A percentile compares a stretch with the other conserved stretches of the same genome.
Evolutionary conservation across 345 rosid species (phyloP).

Genomic region (Euphorbia lathyris): DNA sequence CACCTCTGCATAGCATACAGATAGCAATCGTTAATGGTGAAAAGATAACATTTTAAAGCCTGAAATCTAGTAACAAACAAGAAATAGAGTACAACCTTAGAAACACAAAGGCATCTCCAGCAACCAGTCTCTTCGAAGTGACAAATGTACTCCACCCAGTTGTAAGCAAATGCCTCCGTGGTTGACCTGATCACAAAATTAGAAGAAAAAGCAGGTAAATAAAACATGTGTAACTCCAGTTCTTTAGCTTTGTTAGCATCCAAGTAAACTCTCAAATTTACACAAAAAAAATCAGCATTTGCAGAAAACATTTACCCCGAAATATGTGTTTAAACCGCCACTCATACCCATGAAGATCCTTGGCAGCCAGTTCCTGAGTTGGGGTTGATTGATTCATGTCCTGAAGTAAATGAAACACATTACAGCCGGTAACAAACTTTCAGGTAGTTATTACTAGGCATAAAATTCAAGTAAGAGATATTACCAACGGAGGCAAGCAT

Average conservation of each 20-base stretch:
- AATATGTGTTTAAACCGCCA: slow-evolving; percentile 96
- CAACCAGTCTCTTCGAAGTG: slow-evolving; percentile 78
- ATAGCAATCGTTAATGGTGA: neutral
- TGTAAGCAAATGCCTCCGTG: slow-evolving; percentile 87
- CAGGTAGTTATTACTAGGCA: neutral
- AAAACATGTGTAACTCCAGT: neutral
- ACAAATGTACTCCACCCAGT: slow-evolving; percentile 98
- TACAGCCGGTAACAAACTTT: neutral
- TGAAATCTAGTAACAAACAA: slow-evolving; percentile 8
- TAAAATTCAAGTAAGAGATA: neutral
- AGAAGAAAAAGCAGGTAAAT: neutral
- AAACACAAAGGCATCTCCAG: slow-evolving; percentile 88
- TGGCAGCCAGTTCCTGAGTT: slow-evolving; percentile 86
- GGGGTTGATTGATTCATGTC: slow-evolving; percentile 89
- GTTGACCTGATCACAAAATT: slow-evolving; percentile 51
- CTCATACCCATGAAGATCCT: slow-evolving; percentile 84
- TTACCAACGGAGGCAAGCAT: slow-evolving; percentile 93
- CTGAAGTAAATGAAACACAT: slow-evolving; percentile 31
- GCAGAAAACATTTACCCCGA: slow-evolving; percentile 49
- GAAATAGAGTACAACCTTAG: slow-evolving; percentile 47
- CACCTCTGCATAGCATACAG: slow-evolving; percentile 45
- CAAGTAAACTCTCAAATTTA: neutral
- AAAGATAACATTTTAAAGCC: neutral
- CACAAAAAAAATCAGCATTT: neutral
- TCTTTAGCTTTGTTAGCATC: neutral